Base-by-base conservation (phyloP, 2,329 filamentous ascomycete genomes). In the Paracamarosporium sp. region DNA sequence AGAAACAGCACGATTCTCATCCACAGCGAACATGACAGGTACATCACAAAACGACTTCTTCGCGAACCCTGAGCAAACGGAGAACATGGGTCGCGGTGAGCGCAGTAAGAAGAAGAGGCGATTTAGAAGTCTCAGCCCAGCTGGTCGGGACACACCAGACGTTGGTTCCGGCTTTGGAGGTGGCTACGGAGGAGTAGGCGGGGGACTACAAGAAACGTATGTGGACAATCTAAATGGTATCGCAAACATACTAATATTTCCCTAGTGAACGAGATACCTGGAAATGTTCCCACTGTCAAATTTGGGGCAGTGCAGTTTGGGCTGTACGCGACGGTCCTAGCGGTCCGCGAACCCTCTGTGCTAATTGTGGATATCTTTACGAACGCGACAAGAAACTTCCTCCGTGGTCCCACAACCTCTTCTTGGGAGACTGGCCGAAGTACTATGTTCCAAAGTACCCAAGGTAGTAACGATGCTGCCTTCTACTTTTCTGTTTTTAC, bases 91-190 rank as follows among this genome's bases (percentile, higher is more conserved):
- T 22, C 85, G 94, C 53, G 94, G 94, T 24, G 94, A 97, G 78
- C 83, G 94, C 44, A 95, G 90, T 68, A 98, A 97, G 84, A 96
- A 96, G 83, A 97, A 97, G 86, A 86, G 91, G 63, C 86, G 93
- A 25, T 96, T 97, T 81, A 86, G 93, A 65, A 96, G 93, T 76
- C 77, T 97, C 61, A 96, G 92, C 71, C 94, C 95, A 0, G 79
- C 88, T 20, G 90, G 85, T n/a, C 85, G 93, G 56, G 91, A 90
- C 11, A 97, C 93, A 1, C 93, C 93, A 0, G 93, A 96, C 65
- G 81, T 81, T 47, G 82, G 82, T 6, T 83, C 88, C 20, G 90
- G 89, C 9, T 89, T 86, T 78, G 92, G 89, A 7, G 89, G 89
- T 63, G 86, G 89, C 11, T 89, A 86, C 78, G 92, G 89, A 9